Conservation (phyloP, 345 rosid genomes). For the Sonneratia caseolaris region DNA sequence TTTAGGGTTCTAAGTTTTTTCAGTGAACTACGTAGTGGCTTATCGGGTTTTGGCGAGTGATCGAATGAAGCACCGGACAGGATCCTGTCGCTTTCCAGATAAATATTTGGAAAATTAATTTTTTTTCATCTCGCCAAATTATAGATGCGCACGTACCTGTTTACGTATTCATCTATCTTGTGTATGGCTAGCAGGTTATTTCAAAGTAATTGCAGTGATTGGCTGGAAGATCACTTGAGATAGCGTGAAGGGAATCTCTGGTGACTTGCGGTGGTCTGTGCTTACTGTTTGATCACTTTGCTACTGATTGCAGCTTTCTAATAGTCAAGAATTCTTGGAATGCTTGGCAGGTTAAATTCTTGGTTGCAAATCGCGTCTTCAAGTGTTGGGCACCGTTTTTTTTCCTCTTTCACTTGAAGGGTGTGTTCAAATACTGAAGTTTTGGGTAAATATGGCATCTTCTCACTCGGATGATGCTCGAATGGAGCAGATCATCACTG, state of each 20-base stretch:
- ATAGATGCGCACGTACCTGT: not conserved
- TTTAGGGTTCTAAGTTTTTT: not conserved
- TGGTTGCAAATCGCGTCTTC: not conserved
- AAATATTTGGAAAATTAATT: not conserved
- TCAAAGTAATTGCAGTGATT: not conserved
- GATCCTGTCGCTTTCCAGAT: not conserved
- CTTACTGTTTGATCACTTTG: not conserved
- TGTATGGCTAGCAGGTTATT: too few relatives aligned
- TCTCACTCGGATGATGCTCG: conserved; percentile 56
- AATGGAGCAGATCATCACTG: conserved; percentile 80
- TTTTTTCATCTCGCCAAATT: not conserved
- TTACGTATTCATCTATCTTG: not conserved
- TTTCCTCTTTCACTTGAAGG: not conserved
- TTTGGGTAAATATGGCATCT: conserved; percentile 8
- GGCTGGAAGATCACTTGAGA: not conserved
- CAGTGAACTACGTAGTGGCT: not conserved
- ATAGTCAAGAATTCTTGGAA: not conserved
- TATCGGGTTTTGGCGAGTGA: not conserved
- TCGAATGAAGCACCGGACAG: not conserved
- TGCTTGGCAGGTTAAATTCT: not conserved
- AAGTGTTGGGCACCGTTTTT: not conserved
- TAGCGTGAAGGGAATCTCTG: not conserved
- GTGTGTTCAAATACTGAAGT: not conserved
- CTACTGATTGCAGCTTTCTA: not conserved
- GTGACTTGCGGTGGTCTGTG: not conserved